Base-by-base conservation (phyloP, 345 rosid species). In the Gossypium raimondii region DNA sequence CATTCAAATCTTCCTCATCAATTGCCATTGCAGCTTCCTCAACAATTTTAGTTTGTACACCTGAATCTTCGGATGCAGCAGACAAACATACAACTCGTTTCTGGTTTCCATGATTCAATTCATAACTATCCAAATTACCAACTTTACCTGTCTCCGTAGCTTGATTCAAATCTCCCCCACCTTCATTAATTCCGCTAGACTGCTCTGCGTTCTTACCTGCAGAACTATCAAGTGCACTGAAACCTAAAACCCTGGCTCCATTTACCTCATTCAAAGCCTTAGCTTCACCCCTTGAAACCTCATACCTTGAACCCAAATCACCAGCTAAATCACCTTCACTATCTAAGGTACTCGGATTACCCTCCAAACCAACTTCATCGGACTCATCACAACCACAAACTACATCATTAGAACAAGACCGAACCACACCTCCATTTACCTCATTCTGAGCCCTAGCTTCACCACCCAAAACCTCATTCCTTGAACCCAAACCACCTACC, bases 261-360 rank as follows among this genome's bases (percentile, higher is more conserved):
- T n/a, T 53, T 34, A n/a, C 72, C 27, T 24, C 67, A 64, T 44
- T 70, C 9, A 45, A 69, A 24, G 51, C 76, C 38, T 41, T 48
- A 50, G 65, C 38, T 75, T 77, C 73, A 51, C 34, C 75, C 51
- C 57, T 67, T 0, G 81, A 74, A 69, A 75, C 74, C 78, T 13
- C 76, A 62, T 17, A 45, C 52, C 38, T 55, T 10, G 57, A 14
- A 16, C 53, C 77, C 10, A 27, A 67, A 41, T 70, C 72, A 73
- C 72, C 75, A 70, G 57, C 73, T 62, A 20, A 56, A 53, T 65
- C 73, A 12, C 45, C 25, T 20, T 48, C 81, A 58, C 50, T 72
- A 43, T 57, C 78, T 17, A 25, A 17, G 61, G 51, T 51, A 41
- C 65, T 75, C n/a, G 13, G 66, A 64, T 77, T 79, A 56, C 56